These are phyloP conservation scores for Boechera stricta DNA, from an alignment of 345 rosid species.

Conservation along the genomic window DNA sequence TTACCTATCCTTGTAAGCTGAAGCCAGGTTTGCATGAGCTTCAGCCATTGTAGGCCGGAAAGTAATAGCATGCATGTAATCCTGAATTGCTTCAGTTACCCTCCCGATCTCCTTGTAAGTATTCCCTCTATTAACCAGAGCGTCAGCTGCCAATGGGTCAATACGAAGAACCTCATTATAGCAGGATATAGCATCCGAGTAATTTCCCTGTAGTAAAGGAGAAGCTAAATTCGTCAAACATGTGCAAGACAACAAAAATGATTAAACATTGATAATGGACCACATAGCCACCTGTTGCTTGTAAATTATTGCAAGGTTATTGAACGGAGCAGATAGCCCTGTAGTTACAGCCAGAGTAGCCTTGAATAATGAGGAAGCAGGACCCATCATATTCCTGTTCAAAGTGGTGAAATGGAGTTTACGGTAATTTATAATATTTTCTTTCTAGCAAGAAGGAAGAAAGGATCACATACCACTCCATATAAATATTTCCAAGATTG, in stretches of 20 bases:
- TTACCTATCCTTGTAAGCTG: slow-evolving; percentile 99
- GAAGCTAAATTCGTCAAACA: slow-evolving; percentile 4
- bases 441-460: slow-evolving; percentile 10
- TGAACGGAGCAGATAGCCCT: slow-evolving; percentile 97
- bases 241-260: neutral
- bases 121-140: slow-evolving; percentile 95
- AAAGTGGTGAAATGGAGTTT: slow-evolving; percentile 30
- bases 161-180: slow-evolving; percentile 96
- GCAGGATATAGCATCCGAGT: slow-evolving; percentile 94
- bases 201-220: slow-evolving; percentile 74
- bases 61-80: slow-evolving; percentile 79
- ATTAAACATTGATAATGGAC: slow-evolving; percentile 20
- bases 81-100: slow-evolving; percentile 95
- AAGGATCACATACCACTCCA: slow-evolving; percentile 78
- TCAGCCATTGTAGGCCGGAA: slow-evolving; percentile 95
- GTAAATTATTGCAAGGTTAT: slow-evolving; percentile 92
- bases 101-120: slow-evolving; percentile 96
- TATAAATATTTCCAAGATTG: slow-evolving; percentile 95
- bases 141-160: slow-evolving; percentile 98
- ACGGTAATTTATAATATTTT: neutral
- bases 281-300: slow-evolving; percentile 81
- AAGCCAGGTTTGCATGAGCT: slow-evolving; percentile 99
- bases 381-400: slow-evolving; percentile 78
- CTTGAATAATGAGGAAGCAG: slow-evolving; percentile 86
- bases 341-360: slow-evolving; percentile 90